Conservation (phyloP, 495 filamentous ascomycete genomes). For the Hypoxylon lienhwacheense region DNA sequence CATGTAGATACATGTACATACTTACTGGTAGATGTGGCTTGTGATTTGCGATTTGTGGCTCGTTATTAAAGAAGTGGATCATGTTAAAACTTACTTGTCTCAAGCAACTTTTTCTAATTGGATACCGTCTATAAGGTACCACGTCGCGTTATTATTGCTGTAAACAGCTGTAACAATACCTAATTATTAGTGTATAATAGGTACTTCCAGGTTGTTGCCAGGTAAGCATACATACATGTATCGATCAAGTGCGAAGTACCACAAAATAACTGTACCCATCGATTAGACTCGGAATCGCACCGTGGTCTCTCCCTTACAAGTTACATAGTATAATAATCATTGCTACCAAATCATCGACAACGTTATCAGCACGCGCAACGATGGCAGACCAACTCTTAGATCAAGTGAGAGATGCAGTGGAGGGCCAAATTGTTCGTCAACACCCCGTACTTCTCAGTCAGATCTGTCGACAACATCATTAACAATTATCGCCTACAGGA, state of each 20-base stretch:
- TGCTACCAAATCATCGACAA: neutral
- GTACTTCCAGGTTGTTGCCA: constrained; percentile 17
- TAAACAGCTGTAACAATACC: constrained; percentile 25
- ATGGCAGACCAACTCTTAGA: constrained; percentile 82
- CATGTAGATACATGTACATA: too few species aligned
- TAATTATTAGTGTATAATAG: too few species aligned
- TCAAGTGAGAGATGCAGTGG: constrained; percentile 71
- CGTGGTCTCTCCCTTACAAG: too few species aligned
- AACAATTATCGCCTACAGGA: constrained; percentile 59
- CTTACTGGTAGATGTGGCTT: neutral
- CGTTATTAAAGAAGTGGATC: too few species aligned
- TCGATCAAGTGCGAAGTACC: neutral
- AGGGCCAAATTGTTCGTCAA: constrained; percentile 80
- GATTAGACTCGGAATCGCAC: too few species aligned
- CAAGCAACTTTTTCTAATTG: constrained; percentile 27
- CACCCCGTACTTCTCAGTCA: neutral
- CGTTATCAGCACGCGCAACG: neutral
- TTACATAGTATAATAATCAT: too few species aligned
- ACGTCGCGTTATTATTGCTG: too few species aligned
- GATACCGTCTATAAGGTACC: constrained; percentile 30
- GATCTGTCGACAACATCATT: constrained; percentile 1
- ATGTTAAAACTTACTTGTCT: neutral
- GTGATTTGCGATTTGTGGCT: neutral
- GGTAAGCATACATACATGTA: constrained; percentile 7
- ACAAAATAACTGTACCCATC: constrained; percentile 2